Conservation (phyloP, 768 basidiomycete species). For the Auricularia cornea region DNA sequence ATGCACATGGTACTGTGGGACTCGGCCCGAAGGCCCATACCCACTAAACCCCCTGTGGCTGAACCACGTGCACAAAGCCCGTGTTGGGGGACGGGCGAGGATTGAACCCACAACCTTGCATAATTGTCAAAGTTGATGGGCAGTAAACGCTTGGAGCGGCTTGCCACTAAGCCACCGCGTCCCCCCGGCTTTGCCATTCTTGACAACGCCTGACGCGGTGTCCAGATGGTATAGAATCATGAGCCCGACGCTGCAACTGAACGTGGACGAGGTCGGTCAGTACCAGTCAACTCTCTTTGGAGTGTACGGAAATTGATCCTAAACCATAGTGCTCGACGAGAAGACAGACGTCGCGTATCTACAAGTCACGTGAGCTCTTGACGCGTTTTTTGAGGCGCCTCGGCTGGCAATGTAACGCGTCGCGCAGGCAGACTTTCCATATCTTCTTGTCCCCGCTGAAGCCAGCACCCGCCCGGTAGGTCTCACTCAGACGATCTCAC, state of each 20-base stretch:
- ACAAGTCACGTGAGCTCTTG: constrained; percentile 28
- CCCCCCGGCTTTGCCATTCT: not conserved
- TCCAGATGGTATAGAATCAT: constrained; percentile 56
- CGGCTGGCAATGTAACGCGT: no score
- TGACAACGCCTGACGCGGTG: not conserved
- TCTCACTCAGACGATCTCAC: not conserved
- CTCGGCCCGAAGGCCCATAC: no score
- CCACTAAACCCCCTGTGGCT: no score
- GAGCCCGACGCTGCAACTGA: constrained; percentile 40
- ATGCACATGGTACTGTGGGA: no score
- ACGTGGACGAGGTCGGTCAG: constrained; percentile 39
- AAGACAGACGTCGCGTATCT: constrained; percentile 34
- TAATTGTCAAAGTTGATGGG: no score
- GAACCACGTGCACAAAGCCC: no score
- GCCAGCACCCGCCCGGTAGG: constrained; percentile 40
- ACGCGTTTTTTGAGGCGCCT: not conserved
- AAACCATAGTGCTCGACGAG: constrained; percentile 39
- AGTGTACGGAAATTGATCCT: not conserved
- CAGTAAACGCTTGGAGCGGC: no score
- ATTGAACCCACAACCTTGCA: no score
- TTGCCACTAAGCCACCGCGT: no score
- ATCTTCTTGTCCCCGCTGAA: constrained; percentile 39
- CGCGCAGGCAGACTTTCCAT: constrained; percentile 38
- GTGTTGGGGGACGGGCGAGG: no score
- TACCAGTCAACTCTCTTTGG: constrained; percentile 5